These are phyloP conservation scores for Chytriomyces sp. DNA, from an alignment of 192 early-diverging fungal genomes.

Conservation along the genomic window DNA sequence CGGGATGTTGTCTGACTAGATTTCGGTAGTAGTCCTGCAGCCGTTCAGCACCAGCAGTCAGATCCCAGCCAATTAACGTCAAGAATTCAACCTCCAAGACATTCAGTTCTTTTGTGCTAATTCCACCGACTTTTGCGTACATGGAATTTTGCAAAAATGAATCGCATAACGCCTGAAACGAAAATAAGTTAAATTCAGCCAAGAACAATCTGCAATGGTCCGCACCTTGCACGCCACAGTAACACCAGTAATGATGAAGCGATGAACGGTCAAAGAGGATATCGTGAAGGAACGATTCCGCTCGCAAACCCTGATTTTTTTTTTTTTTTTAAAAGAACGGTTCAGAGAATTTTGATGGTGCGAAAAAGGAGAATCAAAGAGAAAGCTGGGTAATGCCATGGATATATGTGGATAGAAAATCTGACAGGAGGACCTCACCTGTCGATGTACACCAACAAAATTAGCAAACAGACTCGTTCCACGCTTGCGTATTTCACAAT, in stretches of 20 bases:
- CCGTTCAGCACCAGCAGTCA: constrained; percentile 75
- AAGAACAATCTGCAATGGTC: not conserved
- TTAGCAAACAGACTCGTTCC: constrained; percentile 84
- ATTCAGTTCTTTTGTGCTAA: constrained; percentile 92
- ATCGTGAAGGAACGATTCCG: constrained; percentile 81
- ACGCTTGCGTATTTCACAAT: constrained; percentile 91
- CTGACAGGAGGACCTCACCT: constrained; percentile 36
- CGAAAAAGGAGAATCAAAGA: constrained; percentile 12
- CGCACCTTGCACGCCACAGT: constrained; percentile 38
- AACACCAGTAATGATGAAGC: constrained; percentile 44
- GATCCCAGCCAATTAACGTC: constrained; percentile 87
- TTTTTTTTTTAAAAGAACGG: not conserved
- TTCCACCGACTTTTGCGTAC: constrained; percentile 95
- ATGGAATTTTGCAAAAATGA: constrained; percentile 72
- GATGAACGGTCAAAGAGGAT: constrained; percentile 88
- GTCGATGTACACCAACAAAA: constrained; percentile 94
- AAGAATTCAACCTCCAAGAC: constrained; percentile 84
- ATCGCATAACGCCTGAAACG: constrained; percentile 41
- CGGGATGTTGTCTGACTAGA: constrained; percentile 72
- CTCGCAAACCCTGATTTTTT: constrained; percentile 63
- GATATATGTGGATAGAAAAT: no score
- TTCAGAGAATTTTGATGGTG: not conserved
- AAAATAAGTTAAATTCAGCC: not conserved
- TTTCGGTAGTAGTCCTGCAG: constrained; percentile 94
- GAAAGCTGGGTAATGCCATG: not conserved